phyloP scores from a whole-genome alignment of 2,329 filamentous ascomycete genomes.

The Lecanicillium sp. region DNA sequence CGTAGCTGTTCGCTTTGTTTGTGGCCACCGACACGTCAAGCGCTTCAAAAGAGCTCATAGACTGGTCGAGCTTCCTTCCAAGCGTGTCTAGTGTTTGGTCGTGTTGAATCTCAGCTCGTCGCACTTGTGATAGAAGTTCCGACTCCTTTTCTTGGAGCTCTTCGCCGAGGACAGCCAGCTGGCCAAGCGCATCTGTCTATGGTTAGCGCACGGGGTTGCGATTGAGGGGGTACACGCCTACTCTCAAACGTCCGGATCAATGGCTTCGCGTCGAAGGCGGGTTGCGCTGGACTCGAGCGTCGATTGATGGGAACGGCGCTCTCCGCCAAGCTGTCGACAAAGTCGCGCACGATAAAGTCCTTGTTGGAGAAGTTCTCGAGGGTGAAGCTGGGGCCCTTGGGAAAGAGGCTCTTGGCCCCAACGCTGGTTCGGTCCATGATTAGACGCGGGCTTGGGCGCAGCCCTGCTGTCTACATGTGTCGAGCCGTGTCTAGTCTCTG shows the following conservation, averaged over 20 bases:
- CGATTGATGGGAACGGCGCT: constrained; percentile 73
- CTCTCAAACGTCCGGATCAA: constrained; percentile 92
- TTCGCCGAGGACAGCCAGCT: constrained; percentile 65
- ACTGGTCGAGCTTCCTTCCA: constrained; percentile 83
- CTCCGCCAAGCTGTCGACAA: constrained; percentile 88
- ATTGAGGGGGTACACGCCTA: constrained; percentile 28
- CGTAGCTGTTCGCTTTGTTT: constrained; percentile 33
- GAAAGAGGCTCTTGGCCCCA: constrained; percentile 63
- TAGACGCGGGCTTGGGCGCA: constrained; percentile 8
- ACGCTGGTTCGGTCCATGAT: constrained; percentile 39
- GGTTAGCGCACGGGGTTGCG: constrained; percentile 14
- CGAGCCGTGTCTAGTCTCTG: not conserved
- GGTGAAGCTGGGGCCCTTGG: constrained; percentile 74
- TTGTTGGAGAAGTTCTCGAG: constrained; percentile 82
- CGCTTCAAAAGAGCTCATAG: constrained; percentile 85
- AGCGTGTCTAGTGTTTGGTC: constrained; percentile 84
- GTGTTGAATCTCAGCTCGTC: constrained; percentile 86
- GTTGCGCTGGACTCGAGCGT: constrained; percentile 61
- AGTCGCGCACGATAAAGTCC: constrained; percentile 97
- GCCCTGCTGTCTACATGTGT: constrained; percentile 26
- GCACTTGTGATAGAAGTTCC: constrained; percentile 81
- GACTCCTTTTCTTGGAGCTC: constrained; percentile 88
- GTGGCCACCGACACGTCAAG: constrained; percentile 78
- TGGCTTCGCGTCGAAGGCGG: constrained; percentile 87
- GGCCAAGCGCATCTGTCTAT: constrained; percentile 53